A percentile compares a stretch with the other conserved stretches of the same genome.
Evolutionary conservation across 768 basidiomycete genomes (phyloP).

Genomic region (Boletus rubropictus): DNA sequence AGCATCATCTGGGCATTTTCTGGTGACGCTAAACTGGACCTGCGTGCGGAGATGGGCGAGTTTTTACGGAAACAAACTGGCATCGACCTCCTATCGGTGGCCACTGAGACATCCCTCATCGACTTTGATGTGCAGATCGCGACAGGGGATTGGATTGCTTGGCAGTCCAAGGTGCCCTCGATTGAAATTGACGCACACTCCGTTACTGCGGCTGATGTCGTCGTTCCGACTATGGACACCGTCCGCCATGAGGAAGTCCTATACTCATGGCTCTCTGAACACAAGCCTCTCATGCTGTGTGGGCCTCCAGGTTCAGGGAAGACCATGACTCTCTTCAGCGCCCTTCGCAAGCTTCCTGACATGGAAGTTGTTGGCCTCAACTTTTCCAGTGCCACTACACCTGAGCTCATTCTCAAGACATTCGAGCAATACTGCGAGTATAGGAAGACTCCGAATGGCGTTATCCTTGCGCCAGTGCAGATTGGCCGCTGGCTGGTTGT

Average conservation of each 20-base stretch:
- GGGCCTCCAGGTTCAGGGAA: slow-evolving; percentile 99
- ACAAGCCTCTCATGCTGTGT: slow-evolving; percentile 96
- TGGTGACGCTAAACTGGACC: slow-evolving; percentile 88
- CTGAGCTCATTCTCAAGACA: slow-evolving; percentile 96
- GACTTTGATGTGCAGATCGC: slow-evolving; percentile 91
- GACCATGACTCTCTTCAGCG: slow-evolving; percentile 99
- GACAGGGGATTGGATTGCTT: slow-evolving; percentile 83
- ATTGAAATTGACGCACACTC: slow-evolving; percentile 97
- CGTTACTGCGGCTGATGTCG: slow-evolving; percentile 92
- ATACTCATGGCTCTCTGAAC: slow-evolving; percentile 98
- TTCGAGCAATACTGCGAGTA: slow-evolving; percentile 99
- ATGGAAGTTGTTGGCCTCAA: slow-evolving; percentile 99
- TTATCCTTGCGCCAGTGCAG: slow-evolving; percentile 87
- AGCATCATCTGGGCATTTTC: slow-evolving; percentile 98
- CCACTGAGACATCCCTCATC: slow-evolving; percentile 76
- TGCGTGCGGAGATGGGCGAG: slow-evolving; percentile 85
- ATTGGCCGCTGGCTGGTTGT: slow-evolving; percentile 98
- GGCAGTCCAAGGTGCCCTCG: slow-evolving; percentile 88
- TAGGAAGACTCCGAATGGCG: slow-evolving; percentile 97
- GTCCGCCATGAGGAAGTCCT: slow-evolving; percentile 97
- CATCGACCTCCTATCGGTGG: slow-evolving; percentile 79
- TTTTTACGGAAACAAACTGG: slow-evolving; percentile 80
- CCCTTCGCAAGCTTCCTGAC: slow-evolving; percentile 92
- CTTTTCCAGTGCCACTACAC: slow-evolving; percentile 98
- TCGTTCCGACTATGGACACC: slow-evolving; percentile 97